Evolutionary conservation across 805 yeast genomes (phyloP).

Genomic region (Candida bentonensis): DNA sequence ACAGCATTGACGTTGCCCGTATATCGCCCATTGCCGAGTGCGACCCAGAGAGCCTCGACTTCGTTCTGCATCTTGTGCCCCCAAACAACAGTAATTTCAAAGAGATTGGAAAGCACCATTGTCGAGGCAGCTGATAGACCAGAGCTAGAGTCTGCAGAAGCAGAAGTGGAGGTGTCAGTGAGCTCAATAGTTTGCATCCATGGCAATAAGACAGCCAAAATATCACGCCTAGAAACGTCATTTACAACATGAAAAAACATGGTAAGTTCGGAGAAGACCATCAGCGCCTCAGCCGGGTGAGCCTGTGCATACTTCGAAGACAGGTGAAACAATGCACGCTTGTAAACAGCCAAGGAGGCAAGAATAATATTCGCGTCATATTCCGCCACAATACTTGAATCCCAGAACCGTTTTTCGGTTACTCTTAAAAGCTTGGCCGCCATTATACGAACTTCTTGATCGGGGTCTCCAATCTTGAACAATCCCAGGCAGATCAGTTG

Average conservation of each 20-base stretch:
- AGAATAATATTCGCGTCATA: slow-evolving; percentile 62
- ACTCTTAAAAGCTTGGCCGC: slow-evolving; percentile 60
- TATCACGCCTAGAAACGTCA: slow-evolving; percentile 53
- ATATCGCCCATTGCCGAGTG: slow-evolving; percentile 65
- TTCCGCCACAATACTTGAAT: slow-evolving; percentile 37
- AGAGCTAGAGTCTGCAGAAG: slow-evolving; percentile 15
- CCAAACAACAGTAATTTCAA: slow-evolving; percentile 73
- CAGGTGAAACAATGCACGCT: slow-evolving; percentile 68
- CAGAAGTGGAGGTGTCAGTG: slow-evolving; percentile 29
- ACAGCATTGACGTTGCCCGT: slow-evolving; percentile 58
- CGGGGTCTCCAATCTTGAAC: slow-evolving; percentile 67
- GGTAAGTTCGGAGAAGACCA: slow-evolving; percentile 59
- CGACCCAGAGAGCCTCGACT: slow-evolving; percentile 91
- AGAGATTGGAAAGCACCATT: slow-evolving; percentile 68
- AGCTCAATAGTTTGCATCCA: slow-evolving; percentile 84
- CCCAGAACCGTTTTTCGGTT: slow-evolving; percentile 47
- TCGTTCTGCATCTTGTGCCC: slow-evolving; percentile 67
- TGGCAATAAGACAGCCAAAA: slow-evolving; percentile 68
- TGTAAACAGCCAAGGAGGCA: slow-evolving; percentile 68
- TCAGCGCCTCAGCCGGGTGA: slow-evolving; percentile 45
- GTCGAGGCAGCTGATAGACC: slow-evolving; percentile 1
- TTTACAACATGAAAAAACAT: slow-evolving; percentile 50
- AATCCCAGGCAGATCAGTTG: slow-evolving; percentile 63
- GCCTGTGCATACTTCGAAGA: slow-evolving; percentile 54
- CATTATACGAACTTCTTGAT: slow-evolving; percentile 47